Evolutionary conservation across 805 yeast species (phyloP).

Genomic region (Wickerhamomyces chaumierensis): DNA sequence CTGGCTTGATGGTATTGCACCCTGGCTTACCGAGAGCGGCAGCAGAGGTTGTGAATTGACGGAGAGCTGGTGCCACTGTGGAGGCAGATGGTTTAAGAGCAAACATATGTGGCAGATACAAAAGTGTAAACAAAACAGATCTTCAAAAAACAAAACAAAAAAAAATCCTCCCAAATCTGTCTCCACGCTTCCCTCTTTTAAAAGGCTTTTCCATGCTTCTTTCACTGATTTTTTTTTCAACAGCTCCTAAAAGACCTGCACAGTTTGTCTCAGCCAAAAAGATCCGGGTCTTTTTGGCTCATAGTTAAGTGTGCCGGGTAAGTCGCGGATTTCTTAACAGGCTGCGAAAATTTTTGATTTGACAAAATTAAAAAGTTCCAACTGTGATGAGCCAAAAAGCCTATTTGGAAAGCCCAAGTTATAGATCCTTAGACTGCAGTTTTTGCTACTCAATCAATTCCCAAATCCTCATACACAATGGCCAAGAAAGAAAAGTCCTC

Average conservation of each 20-base stretch:
- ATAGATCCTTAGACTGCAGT: too few species aligned
- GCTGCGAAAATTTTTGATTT: neutral
- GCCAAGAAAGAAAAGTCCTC: slow-evolving; percentile 33
- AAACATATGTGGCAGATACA: neutral
- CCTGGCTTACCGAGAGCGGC: slow-evolving; percentile 33
- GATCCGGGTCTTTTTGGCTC: too few species aligned
- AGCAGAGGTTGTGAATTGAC: slow-evolving; percentile 15
- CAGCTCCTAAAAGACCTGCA: neutral
- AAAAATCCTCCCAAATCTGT: too few species aligned
- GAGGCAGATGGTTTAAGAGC: neutral
- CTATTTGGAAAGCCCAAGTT: too few species aligned
- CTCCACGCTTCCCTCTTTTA: neutral
- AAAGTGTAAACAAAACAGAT: too few species aligned
- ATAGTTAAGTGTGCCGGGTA: neutral
- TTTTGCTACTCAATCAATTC: too few species aligned
- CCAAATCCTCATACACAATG: slow-evolving; percentile 15
- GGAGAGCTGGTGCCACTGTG: neutral
- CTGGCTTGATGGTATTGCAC: slow-evolving; percentile 75
- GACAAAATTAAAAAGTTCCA: neutral
- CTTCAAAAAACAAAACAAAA: too few species aligned
- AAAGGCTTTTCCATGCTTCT: neutral
- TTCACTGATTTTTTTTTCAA: neutral
- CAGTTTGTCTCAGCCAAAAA: too few species aligned
- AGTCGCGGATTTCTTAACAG: neutral
- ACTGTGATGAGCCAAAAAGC: neutral